These are phyloP conservation scores for Tolypocladium nubicola DNA, from an alignment of 2,329 filamentous ascomycete species.

Conservation along the genomic window DNA sequence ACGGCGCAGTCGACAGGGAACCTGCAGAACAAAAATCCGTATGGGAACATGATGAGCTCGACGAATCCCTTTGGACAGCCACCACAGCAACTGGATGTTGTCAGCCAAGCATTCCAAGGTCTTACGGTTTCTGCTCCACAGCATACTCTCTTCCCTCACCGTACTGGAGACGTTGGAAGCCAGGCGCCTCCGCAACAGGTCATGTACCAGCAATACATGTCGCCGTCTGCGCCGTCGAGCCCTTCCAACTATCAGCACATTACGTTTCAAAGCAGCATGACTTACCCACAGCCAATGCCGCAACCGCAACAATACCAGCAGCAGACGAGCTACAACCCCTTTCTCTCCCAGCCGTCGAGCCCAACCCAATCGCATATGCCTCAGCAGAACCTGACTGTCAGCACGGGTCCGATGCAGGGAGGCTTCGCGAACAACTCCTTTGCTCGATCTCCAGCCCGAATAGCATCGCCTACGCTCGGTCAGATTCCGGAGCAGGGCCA, in stretches of 20 bases:
- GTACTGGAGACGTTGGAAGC: constrained; percentile 52
- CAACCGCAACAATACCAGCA: constrained; percentile 22
- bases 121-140: constrained; percentile 55
- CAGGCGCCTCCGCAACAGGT: constrained; percentile 28
- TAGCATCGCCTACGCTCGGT: constrained; percentile 37
- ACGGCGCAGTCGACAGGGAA: constrained; percentile 56
- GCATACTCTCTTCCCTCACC: constrained; percentile 58
- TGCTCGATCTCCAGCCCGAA: constrained; percentile 35
- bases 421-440: constrained; percentile 36
- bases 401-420: constrained; percentile 23
- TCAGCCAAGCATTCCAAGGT: constrained; percentile 65
- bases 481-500: constrained; percentile 44
- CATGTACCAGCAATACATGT: constrained; percentile 32
- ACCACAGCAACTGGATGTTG: constrained; percentile 23
- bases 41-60: constrained; percentile 25
- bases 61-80: constrained; percentile 62
- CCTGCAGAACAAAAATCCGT: constrained; percentile 46
- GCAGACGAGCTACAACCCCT: constrained; percentile 40
- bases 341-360: constrained; percentile 29
- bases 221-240: constrained; percentile 29
- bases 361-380: constrained; percentile 18
- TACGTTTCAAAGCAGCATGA: constrained; percentile 31
- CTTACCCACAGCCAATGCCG: constrained; percentile 27
- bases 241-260: constrained; percentile 28
- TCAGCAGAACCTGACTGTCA: constrained; percentile 29